These are phyloP conservation scores for Blastocystis sp. DNA, from an alignment of 352 stramenopile species.

Conservation along the genomic window DNA sequence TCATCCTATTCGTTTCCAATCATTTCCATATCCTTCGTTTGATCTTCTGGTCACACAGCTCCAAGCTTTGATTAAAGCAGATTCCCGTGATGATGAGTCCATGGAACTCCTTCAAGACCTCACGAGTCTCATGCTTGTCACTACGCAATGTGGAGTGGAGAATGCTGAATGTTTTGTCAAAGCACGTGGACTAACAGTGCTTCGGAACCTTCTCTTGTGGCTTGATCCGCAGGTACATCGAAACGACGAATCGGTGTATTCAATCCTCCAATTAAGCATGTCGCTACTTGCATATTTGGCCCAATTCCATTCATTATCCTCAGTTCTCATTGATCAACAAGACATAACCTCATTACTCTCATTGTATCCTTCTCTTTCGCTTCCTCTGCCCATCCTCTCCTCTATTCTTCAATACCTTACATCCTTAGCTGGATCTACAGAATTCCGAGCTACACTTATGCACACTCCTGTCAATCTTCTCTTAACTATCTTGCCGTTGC, in stretches of 20 bases:
- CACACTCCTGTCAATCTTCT: constrained; percentile 25
- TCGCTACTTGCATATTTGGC: background rate
- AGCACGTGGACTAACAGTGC: background rate
- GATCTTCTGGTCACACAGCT: constrained; percentile 30
- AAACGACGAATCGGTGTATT: background rate
- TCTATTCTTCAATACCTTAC: constrained; percentile 22
- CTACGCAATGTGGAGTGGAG: background rate
- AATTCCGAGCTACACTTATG: background rate
- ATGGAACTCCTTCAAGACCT: background rate
- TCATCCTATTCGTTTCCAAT: background rate
- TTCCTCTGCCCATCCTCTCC: background rate
- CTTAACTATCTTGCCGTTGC: constrained; percentile 13
- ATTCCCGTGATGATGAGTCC: background rate
- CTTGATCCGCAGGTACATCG: background rate
- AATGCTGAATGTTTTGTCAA: constrained; percentile 1
- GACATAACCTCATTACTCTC: background rate
- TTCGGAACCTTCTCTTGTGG: background rate
- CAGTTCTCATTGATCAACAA: background rate
- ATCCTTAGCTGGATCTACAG: background rate
- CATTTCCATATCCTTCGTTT: constrained; percentile 7
- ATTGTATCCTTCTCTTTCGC: background rate
- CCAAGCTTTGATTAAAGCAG: background rate
- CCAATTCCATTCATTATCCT: background rate
- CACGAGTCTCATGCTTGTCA: background rate
- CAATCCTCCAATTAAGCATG: background rate